Conservation (phyloP, 2,329 filamentous ascomycete species). For the Plenodomus tracheiphilus region DNA sequence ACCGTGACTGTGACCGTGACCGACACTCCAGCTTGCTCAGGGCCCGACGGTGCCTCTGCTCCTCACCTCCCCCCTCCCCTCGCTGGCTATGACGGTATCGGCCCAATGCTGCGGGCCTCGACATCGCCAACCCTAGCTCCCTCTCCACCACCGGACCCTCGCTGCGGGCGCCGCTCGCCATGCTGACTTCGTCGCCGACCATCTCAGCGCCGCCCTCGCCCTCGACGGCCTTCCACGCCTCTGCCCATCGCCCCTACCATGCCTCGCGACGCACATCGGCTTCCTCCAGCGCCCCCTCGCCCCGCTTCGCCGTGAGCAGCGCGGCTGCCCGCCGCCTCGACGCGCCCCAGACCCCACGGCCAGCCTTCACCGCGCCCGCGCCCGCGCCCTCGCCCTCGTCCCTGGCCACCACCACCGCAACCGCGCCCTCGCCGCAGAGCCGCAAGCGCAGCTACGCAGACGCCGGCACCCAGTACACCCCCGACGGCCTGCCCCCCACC, state of each 20-base stretch:
- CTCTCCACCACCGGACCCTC: constrained; percentile 7
- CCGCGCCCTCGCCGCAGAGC: constrained; percentile 29
- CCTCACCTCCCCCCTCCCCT: constrained; percentile 11
- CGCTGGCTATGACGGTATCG: constrained; percentile 24
- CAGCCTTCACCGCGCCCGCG: constrained; percentile 25
- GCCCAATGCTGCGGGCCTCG: constrained; percentile 12
- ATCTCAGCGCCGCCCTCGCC: constrained; percentile 44
- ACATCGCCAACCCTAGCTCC: constrained; percentile 10
- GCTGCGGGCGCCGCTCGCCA: constrained; percentile 19
- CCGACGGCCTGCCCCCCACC: constrained; percentile 52
- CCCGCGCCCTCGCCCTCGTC: constrained; percentile 34
- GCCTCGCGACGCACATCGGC: constrained; percentile 38
- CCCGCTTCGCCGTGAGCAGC: constrained; percentile 39
- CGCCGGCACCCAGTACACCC: constrained; percentile 59
- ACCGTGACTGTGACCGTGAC: too few species aligned
- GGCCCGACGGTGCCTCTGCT: background rate
- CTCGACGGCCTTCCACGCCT: constrained; percentile 39
- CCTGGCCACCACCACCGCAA: constrained; percentile 22
- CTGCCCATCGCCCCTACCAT: constrained; percentile 36
- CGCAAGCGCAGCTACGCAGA: constrained; percentile 49
- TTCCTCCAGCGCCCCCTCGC: constrained; percentile 34
- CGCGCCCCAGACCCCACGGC: constrained; percentile 26
- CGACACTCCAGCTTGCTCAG: too few species aligned
- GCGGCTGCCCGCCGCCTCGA: constrained; percentile 33
- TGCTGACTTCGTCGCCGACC: constrained; percentile 44